Base-by-base conservation (phyloP, 352 stramenopile genomes). In the Globisporangium cederbergense region DNA sequence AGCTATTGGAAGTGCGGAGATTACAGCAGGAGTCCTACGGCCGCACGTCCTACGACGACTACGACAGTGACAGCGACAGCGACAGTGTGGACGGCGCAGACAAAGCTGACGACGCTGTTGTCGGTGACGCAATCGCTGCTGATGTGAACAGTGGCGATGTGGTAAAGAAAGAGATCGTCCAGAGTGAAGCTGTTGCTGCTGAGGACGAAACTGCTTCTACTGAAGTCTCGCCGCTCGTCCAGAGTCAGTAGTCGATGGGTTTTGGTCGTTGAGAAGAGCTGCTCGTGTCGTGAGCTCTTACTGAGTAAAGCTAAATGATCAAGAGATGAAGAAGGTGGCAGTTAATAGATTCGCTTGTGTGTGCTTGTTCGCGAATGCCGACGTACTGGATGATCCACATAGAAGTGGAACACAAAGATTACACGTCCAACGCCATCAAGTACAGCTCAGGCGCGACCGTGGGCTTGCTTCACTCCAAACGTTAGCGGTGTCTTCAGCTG, bases 1-100 rank as follows among this genome's bases (percentile, higher is more conserved):
- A 72, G 60, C 68, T 93, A n/a, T 72, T 89, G 55, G 74, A 91
- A 66, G 79, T 90, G 52, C 83, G 86, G 30, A 72, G 74, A 20
- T 61, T 90, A 59, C 86, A 95, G 64, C 86, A 95, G 59, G 76
- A 84, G 22, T 66, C 72, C 11, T 95, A 95, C 65, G 75, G 78
- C n/a, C 76, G 77, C 20, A 38, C 45, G 36, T 65, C 42, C 30
- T 68, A 65, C 9, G 74, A 82, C 28, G 79, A 81, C 63, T 83
- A 85, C 47, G 81, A 28, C 25, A 28, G 25, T 36, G 32, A 88
- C 58, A 92, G 79, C 58, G 72, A 79, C 55, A 78, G 71, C 63
- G 74, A 64, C 51, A 68, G 60, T 38, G 55, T 51, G 25, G 49
- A 55, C 25, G 49, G 30, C 43, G 60, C 54, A 4, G 60, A 66